phyloP scores from a whole-genome alignment of 2,329 filamentous ascomycete genomes.

The Rugonectria rugulosa region DNA sequence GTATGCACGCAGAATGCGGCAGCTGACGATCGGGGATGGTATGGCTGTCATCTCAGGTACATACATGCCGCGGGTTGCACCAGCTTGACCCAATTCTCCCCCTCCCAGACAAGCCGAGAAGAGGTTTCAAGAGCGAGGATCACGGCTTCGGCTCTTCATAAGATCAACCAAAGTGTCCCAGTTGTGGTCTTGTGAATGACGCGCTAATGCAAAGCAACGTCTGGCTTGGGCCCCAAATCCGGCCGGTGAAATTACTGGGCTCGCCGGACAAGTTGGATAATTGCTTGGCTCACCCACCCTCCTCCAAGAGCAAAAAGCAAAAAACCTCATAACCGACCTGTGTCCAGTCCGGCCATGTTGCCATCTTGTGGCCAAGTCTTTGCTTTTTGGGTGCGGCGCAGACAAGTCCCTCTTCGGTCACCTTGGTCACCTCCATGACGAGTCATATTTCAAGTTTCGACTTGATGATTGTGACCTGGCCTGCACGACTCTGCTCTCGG shows the following conservation, averaged over 20 bases:
- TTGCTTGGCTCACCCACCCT: too few species aligned
- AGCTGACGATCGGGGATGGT: too few species aligned
- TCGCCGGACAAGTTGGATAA: too few species aligned
- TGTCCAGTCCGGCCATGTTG: not conserved
- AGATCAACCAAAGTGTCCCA: not conserved
- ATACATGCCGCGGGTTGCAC: too few species aligned
- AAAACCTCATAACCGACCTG: not conserved
- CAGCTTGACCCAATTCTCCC: not conserved
- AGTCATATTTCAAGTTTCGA: slow-evolving; percentile 1
- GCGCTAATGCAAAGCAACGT: not conserved
- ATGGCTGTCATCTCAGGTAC: too few species aligned
- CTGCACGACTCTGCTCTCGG: not conserved
- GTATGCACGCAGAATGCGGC: too few species aligned
- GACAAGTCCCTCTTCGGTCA: not conserved
- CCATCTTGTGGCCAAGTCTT: not conserved
- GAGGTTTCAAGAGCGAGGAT: not conserved
- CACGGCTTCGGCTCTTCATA: not conserved
- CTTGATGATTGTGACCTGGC: not conserved
- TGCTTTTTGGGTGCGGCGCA: slow-evolving; percentile 9
- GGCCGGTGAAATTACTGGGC: not conserved
- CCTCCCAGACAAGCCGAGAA: not conserved
- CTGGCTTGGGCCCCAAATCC: not conserved
- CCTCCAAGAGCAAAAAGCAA: not conserved
- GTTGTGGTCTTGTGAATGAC: not conserved
- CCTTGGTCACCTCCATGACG: not conserved